phyloP scores from a whole-genome alignment of 768 basidiomycete genomes.

The Lentinula lateritia region DNA sequence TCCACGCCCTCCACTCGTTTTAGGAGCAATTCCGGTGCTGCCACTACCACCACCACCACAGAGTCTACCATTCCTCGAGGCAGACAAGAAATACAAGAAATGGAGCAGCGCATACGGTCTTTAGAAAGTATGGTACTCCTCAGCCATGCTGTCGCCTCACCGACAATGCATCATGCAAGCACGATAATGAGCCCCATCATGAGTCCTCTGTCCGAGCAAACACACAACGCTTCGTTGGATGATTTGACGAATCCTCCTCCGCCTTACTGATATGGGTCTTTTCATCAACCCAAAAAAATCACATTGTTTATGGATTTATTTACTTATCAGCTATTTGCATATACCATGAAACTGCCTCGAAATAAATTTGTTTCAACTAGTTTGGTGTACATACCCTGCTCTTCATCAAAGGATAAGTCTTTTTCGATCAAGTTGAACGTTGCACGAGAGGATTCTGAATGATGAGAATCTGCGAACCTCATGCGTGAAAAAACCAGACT shows the following conservation, averaged over 20 bases:
- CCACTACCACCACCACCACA: background rate
- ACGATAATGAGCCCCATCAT: background rate
- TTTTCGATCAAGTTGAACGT: no score
- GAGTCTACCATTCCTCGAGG: background rate
- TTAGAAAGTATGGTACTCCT: background rate
- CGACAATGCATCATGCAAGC: background rate
- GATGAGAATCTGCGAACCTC: no score
- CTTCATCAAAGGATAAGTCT: no score
- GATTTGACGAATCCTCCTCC: background rate
- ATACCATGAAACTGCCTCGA: no score
- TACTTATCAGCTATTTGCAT: no score
- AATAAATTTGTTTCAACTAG: no score
- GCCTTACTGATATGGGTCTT: background rate
- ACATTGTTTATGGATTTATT: no score
- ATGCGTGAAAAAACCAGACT: no score
- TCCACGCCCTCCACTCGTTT: background rate
- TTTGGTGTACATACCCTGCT: no score
- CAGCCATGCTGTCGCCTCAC: background rate
- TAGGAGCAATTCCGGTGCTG: background rate
- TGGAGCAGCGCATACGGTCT: background rate
- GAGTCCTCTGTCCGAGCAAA: background rate
- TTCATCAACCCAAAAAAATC: background rate
- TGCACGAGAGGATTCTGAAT: no score
- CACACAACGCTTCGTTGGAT: background rate
- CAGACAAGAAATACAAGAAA: background rate